Evolutionary conservation across 2,329 filamentous ascomycete genomes (phyloP), one percentile per base, ranked within the genome.

Genomic region (Fusarium tricinctum): DNA sequence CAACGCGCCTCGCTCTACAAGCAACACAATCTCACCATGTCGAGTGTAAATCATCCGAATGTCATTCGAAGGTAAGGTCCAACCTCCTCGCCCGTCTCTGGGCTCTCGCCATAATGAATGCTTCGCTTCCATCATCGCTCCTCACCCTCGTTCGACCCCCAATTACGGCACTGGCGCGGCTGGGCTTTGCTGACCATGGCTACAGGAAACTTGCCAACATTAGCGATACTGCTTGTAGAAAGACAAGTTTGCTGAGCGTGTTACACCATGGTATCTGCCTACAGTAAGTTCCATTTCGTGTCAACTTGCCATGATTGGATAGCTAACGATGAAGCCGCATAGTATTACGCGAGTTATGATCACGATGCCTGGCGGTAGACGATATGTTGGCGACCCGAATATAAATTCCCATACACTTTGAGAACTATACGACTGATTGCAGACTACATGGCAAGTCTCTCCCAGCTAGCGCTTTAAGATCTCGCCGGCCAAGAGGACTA

Each of bases 201-300:
- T 32, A n/a, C 44, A 46, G 28, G 44, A 46, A 46, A n/a, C 44
- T 46, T 32, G 44, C 5, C 32, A 46, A 22, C 8, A 46, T 46
- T 46, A 28, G 44, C 32, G 44, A 46, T 13, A 46, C n/a, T 46
- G 28, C 6, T 46, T 46, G 44, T 28, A n/a, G 44, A 26, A 46
- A 46, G 44, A 46, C 44, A 10, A 33, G 28, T 10, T 46, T 46
- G 19, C 44, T 46, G 32, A 46, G 44, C 44, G 32, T 33, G 6
- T 46, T 28, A 46, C 44, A 2, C 44, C 32, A 32, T 26, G 44
- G n/a, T 32, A 46, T 46, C 32, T 46, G 20, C 44, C 44, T 32
- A 28, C 44, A 32, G 44, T 46, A 46, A 39, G 20, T 46, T 46
- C 10, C 28, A 26, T n/a, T 46, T 22, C 28, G 7, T 46, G 26